These are phyloP conservation scores for Phytophthora fragariae DNA, from an alignment of 352 stramenopile species.

Conservation along the genomic window DNA sequence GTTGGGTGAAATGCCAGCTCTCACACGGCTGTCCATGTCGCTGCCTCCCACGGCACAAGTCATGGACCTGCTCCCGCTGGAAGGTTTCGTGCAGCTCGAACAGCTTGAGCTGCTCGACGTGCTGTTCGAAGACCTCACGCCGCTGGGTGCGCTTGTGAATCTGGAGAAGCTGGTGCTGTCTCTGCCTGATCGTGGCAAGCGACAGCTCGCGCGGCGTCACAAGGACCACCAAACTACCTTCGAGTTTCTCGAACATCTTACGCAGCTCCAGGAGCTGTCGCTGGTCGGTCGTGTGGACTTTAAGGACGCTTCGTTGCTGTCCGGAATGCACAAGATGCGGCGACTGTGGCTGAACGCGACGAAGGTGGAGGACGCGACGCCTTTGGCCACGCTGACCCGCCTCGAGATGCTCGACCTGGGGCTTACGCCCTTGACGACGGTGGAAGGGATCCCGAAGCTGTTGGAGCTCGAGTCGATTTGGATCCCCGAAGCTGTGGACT, in stretches of 20 bases:
- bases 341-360: constrained; percentile 59
- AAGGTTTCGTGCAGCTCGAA: constrained; percentile 48
- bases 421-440: constrained; percentile 52
- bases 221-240: constrained; percentile 53
- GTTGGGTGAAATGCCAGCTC: constrained; percentile 34
- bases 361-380: constrained; percentile 50
- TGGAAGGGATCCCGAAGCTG: constrained; percentile 46
- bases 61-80: constrained; percentile 52
- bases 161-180: constrained; percentile 63
- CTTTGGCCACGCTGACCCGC: constrained; percentile 40
- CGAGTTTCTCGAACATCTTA: constrained; percentile 48
- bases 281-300: constrained; percentile 69
- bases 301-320: constrained; percentile 53
- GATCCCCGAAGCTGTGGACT: constrained; percentile 55
- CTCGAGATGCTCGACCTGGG: constrained; percentile 61
- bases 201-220: constrained; percentile 49
- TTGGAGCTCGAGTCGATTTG: constrained; percentile 54
- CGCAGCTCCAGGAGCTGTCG: constrained; percentile 53
- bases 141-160: constrained; percentile 48
- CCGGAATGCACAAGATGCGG: constrained; percentile 46
- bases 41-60: constrained; percentile 46
- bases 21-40: constrained; percentile 47
- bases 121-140: constrained; percentile 57
- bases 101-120: constrained; percentile 62
- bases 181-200: constrained; percentile 52